Evolutionary conservation across 108 stramenopile genomes (phyloP).

Genomic region (Cyclostephanos invisitatus): DNA sequence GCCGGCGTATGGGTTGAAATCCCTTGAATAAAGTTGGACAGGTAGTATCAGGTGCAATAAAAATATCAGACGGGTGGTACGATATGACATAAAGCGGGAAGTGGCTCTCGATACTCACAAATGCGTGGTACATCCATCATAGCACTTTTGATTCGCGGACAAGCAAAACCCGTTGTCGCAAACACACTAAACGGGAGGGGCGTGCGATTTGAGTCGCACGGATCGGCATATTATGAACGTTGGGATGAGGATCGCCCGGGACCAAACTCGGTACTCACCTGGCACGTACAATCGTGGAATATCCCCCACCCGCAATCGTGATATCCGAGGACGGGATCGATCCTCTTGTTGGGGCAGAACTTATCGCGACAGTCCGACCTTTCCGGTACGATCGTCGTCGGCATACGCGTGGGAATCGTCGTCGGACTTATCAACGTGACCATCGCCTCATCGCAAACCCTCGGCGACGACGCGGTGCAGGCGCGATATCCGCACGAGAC

Average conservation of each 20-base stretch:
- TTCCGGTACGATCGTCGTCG: too few relatives aligned
- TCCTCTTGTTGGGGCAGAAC: background rate
- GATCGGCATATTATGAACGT: background rate
- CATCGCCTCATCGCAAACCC: too few relatives aligned
- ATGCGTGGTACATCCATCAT: constrained; percentile 14
- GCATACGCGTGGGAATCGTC: too few relatives aligned
- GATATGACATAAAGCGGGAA: background rate
- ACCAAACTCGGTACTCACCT: background rate
- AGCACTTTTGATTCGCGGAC: constrained; percentile 4
- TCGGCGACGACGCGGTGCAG: too few relatives aligned
- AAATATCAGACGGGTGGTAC: background rate
- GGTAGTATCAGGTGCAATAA: background rate
- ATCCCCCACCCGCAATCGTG: constrained; percentile 17
- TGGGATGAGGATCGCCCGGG: too few relatives aligned
- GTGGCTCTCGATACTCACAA: background rate
- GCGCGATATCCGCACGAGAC: too few relatives aligned
- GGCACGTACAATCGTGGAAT: constrained; percentile 9
- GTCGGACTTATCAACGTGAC: too few relatives aligned
- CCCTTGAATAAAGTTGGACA: background rate
- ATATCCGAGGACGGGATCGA: background rate
- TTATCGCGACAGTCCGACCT: too few relatives aligned
- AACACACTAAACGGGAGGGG: background rate
- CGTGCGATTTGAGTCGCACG: background rate
- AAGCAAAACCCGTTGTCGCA: constrained; percentile 9
- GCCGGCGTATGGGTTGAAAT: constrained; percentile 7